Conservation (phyloP, 1,284 basidiomycete species). For the Moesziomyces sp. region DNA sequence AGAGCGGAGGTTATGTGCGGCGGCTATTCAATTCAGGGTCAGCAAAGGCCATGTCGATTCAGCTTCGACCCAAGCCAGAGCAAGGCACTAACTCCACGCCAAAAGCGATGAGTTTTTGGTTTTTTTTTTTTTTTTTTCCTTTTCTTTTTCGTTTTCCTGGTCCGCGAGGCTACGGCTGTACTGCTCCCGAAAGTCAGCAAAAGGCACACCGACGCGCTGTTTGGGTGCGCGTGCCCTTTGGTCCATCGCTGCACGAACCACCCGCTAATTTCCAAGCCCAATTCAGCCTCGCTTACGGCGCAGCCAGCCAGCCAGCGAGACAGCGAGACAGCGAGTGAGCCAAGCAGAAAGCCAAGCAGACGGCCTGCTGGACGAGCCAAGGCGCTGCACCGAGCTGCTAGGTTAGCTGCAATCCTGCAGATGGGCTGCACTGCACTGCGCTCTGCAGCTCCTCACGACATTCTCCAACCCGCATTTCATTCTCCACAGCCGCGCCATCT, state of each 20-base stretch:
- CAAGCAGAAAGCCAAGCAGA: neutral
- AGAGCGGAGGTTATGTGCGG: neutral
- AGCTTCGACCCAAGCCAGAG: neutral
- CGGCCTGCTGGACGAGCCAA: too few species aligned
- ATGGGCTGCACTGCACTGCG: neutral
- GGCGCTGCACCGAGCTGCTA: too few species aligned
- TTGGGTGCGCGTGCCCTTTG: too few species aligned
- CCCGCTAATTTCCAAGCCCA: too few species aligned
- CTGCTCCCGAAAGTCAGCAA: neutral
- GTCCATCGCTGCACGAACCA: too few species aligned
- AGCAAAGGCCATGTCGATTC: conserved; percentile 2
- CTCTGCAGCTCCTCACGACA: neutral
- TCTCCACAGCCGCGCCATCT: neutral
- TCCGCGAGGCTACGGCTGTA: neutral
- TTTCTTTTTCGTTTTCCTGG: neutral
- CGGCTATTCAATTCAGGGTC: conserved; percentile 3
- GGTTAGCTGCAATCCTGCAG: too few species aligned
- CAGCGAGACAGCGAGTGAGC: neutral
- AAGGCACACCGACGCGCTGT: too few species aligned
- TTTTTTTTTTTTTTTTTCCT: too few species aligned
- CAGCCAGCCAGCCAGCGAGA: conserved; percentile 1
- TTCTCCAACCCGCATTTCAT: neutral
- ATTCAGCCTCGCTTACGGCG: neutral
- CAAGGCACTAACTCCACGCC: too few species aligned
- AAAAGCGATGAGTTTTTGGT: too few species aligned